Evolutionary conservation across 257 asterid genomes (phyloP).

Genomic region (Craterostigma plantagineum): DNA sequence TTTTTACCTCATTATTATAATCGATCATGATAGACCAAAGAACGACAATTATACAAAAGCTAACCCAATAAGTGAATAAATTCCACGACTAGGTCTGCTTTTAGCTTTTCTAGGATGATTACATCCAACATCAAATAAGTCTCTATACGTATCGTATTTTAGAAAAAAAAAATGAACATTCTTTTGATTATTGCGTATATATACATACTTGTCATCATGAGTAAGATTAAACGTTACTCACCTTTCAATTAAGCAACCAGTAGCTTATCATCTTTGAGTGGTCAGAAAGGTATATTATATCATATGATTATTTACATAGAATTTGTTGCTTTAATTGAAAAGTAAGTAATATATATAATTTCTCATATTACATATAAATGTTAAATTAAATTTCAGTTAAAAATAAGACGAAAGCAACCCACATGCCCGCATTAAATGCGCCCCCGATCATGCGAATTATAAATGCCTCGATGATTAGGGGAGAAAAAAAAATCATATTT

Average conservation of each 20-base stretch:
- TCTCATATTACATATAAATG: too few relatives aligned
- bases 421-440: too few relatives aligned
- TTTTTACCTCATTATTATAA: too few relatives aligned
- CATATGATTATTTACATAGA: too few relatives aligned
- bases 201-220: slow-evolving; percentile 6
- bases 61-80: background rate
- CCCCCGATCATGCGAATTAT: too few relatives aligned
- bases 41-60: slow-evolving; percentile 7
- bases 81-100: slow-evolving; percentile 1
- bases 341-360: background rate
- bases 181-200: background rate
- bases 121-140: too few relatives aligned
- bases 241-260: slow-evolving; percentile 8
- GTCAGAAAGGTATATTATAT: slow-evolving; percentile 9
- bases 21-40: slow-evolving; percentile 5
- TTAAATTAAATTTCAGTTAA: too few relatives aligned
- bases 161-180: too few relatives aligned
- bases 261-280: slow-evolving; percentile 10
- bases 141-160: too few relatives aligned
- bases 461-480: too few relatives aligned
- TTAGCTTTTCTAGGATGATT: slow-evolving; percentile 9
- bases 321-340: slow-evolving; percentile 2
- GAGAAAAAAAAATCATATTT: too few relatives aligned
- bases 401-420: too few relatives aligned
- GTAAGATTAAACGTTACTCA: slow-evolving; percentile 10